Evolutionary conservation across 306 rosid species (phyloP).

Genomic region (Prunus mume): DNA sequence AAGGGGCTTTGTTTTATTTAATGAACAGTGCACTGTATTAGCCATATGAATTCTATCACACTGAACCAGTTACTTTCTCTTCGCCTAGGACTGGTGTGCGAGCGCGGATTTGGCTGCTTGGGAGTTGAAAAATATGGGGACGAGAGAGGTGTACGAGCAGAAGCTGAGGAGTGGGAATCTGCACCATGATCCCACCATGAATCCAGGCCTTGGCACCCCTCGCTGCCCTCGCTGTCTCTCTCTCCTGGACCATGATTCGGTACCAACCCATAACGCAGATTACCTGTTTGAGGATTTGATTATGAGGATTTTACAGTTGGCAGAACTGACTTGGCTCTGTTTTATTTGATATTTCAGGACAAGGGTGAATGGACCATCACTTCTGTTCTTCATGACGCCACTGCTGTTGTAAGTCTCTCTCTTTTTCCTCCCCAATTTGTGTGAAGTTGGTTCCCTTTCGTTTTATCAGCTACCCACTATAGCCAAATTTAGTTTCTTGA

Average conservation of each 20-base stretch:
- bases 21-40: background rate
- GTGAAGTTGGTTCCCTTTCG: background rate
- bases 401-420: conserved; percentile 63
- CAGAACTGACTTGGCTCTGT: background rate
- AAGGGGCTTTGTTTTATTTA: background rate
- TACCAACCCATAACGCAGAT: conserved; percentile 10
- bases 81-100: background rate
- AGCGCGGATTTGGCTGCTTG: background rate
- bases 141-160: conserved; percentile 84
- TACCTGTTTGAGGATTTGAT: conserved; percentile 26
- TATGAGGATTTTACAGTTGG: background rate
- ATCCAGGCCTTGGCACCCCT: conserved; percentile 81
- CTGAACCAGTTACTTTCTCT: background rate
- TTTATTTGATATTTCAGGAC: conserved; percentile 39
- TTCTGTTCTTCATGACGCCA: conserved; percentile 69
- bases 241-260: conserved; percentile 56
- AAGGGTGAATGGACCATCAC: conserved; percentile 77
- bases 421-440: background rate
- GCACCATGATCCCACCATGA: conserved; percentile 79
- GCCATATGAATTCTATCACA: no score
- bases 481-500: background rate
- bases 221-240: conserved; percentile 97
- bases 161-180: conserved; percentile 71
- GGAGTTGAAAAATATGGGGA: conserved; percentile 48
- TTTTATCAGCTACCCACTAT: background rate